Base-by-base conservation (phyloP, 805 yeast genomes). In the Cyberlindnera euphorbiae region DNA sequence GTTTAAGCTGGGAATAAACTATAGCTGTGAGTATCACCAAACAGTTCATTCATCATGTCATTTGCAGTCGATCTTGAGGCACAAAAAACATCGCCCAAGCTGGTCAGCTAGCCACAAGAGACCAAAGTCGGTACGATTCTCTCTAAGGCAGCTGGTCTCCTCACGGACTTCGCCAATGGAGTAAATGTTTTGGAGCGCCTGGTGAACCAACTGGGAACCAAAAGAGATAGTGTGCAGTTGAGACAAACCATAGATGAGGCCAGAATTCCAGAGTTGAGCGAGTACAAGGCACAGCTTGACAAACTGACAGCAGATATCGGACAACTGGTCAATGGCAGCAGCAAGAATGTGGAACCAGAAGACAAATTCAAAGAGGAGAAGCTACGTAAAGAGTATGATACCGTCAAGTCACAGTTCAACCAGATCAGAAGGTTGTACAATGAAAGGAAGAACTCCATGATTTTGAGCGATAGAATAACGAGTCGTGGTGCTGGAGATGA, bases 381-480 rank as follows among this genome's bases (percentile, higher is more conserved):
- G 39, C 56, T 84, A 14, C 61, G 65, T 12, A 64, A 64, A 16
- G 90, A 84, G 55, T 77, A 75, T 47, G 64, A 64, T 21, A 69
- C 66, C 14, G 64, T 82, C 15, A 69, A 71, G 42, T 60, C 60
- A 29, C 70, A 59, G 52, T 77, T 62, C 56, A 67, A 55, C 21
- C 44, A 52, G 16, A 47, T 73, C 10, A 63, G 68, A 43, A 58
- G 73, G 21, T 55, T 62, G 7, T 80, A 78, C 44, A 61, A 64
- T 15, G 82, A 72, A 32, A 69, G 69, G 46, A 67, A 71, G 30
- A 62, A 58, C 34, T 63, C 68, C 3, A 62, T 63, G 2, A 50
- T 55, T 8, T 47, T 67, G 8, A 57, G 49, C 33, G 68, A 65
- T 23, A 34, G 46, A n/a, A 38, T 50, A 7, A 28, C 44, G 17